Percentiles rank a stretch among this genome's conserved stretches.
phyloP scores from a whole-genome alignment of 768 basidiomycete genomes.

The Podaxis pistillaris region DNA sequence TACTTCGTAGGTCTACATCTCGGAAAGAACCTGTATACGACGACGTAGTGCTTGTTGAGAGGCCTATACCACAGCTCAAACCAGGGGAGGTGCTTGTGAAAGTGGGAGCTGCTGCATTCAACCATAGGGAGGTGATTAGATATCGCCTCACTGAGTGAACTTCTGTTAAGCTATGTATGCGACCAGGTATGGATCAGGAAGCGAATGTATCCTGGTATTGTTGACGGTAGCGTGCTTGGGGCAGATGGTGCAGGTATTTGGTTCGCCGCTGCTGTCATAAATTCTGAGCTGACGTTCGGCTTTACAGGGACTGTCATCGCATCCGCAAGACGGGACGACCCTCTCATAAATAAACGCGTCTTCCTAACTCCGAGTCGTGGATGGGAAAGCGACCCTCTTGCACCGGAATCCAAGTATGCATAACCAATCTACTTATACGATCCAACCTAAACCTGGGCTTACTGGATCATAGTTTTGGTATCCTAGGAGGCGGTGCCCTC shows the following conservation, averaged over 20 bases:
- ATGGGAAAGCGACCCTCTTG: conserved; percentile 65
- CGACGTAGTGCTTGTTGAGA: conserved; percentile 53
- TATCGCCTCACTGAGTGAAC: not conserved
- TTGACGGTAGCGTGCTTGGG: conserved; percentile 59
- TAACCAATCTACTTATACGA: not conserved
- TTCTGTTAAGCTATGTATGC: not conserved
- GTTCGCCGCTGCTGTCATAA: not conserved
- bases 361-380: conserved; percentile 76
- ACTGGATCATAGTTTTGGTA: conserved; percentile 46
- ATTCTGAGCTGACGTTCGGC: not conserved
- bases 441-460: not conserved
- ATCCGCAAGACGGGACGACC: conserved; percentile 49
- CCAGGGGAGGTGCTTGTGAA: conserved; percentile 63
- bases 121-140: conserved; percentile 65
- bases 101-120: conserved; percentile 70
- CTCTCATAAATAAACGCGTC: conserved; percentile 61
- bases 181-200: conserved; percentile 71
- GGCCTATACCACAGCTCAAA: conserved; percentile 48
- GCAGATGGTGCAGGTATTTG: conserved; percentile 69
- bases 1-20: not conserved
- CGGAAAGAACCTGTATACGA: conserved; percentile 23
- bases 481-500: conserved; percentile 57
- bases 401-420: conserved; percentile 64
- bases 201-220: conserved; percentile 65
- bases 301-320: conserved; percentile 60